Base-by-base conservation (phyloP, 306 rosid species). In the Echinosophora koreensis region DNA sequence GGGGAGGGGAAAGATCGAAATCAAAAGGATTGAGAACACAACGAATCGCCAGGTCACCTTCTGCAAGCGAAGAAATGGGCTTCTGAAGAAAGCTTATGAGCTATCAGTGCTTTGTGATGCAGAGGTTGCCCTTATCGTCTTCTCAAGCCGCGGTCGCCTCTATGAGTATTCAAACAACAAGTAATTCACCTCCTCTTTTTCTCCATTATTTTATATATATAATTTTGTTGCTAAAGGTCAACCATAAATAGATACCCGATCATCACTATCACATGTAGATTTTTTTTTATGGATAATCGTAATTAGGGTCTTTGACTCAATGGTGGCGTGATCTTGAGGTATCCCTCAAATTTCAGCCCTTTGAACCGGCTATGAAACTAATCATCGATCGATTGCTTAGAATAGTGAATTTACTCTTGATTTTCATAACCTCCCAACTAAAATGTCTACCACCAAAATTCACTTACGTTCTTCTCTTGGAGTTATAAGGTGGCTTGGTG, bases 1-100 rank as follows among this genome's bases (percentile, higher is more conserved):
- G 98, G 98, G 97, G 6, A 84, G 98, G 63, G 97, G 98, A 66
- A 95, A 95, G 85, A 90, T 95, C 4, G 97, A 95, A 83, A 95
- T 95, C n/a, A 95, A 95, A 64, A 86, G 98, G 86, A 95, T 95
- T 2, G 98, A 95, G 82, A 89, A 92, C 87, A 90, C 93, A 8
- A 92, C 98, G 0, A 95, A 92, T 47, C 73, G 98, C 0, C 98
- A 95, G 46, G 98, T 95, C 49, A 92, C 98, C 2, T 95, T 95
- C 84, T 95, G 97, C 85, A 95, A 95, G 89, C 35, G 98, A 63
- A 95, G 98, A 69, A 95, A 92, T 61, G 98, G 98, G 1, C 89
- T 95, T 59, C 41, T 95, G 77, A 95, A 95, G 81, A 95, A 95
- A 82, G 98, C 98, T 41, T 95, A 90, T 74, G 98, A 95, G 66